Conservation (phyloP, 1,139 yeast species). For the Geotrichum bryndzae region DNA sequence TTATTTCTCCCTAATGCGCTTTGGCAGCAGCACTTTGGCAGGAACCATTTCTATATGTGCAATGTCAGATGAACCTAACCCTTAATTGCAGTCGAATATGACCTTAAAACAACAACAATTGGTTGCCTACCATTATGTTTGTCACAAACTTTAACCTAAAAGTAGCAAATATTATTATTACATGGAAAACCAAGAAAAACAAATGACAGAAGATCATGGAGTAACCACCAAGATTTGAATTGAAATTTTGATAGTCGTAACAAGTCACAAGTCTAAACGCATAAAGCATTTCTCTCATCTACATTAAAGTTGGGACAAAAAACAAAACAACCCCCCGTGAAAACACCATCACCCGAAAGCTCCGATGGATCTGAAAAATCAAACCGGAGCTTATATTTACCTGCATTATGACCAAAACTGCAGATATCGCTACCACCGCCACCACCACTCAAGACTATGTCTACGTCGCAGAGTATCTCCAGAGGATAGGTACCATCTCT, state of each 20-base stretch:
- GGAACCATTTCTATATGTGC: not conserved
- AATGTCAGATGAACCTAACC: not conserved
- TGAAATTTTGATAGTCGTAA: too few species aligned
- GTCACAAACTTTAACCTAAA: not conserved
- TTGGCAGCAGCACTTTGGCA: not conserved
- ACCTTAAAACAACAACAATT: too few species aligned
- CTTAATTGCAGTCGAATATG: not conserved
- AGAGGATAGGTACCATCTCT: slow-evolving; percentile 28
- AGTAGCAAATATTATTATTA: not conserved
- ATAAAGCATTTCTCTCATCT: not conserved
- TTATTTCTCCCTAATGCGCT: too few species aligned
- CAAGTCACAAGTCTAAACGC: not conserved
- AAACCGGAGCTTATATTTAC: not conserved
- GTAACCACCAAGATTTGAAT: too few species aligned
- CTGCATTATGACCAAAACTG: not conserved
- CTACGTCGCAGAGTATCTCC: slow-evolving; percentile 36
- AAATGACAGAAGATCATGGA: too few species aligned
- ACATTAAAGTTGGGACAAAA: not conserved
- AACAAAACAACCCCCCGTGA: too few species aligned
- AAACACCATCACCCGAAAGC: too few species aligned
- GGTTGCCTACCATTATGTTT: not conserved
- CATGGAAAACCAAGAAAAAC: not conserved
- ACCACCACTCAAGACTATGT: not conserved
- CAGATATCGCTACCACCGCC: not conserved
- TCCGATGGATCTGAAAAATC: too few species aligned